Evolutionary conservation across 2,329 filamentous ascomycete genomes (phyloP), one percentile per base, ranked within the genome.

Genomic region (Botrytis elliptica): DNA sequence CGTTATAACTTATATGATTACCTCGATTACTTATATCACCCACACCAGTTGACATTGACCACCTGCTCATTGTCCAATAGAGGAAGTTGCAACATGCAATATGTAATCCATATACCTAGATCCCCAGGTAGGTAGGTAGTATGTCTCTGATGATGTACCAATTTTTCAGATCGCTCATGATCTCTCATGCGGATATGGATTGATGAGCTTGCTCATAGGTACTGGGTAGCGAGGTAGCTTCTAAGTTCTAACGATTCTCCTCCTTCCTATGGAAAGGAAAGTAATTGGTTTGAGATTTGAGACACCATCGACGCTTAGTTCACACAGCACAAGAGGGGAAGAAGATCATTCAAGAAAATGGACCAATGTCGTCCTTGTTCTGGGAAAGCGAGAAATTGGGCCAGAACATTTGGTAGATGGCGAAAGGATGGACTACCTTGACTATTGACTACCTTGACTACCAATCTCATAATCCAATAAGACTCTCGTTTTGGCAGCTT

Each of bases 1-100:
- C 12, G 25, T 36, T n/a, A 29, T 1, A n/a, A n/a, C 1, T 1
- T 29, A 18, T 33, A 20, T 12, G 46, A n/a, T 22, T 22, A 49
- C 44, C 20, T 29, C 3, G 44, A 25, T 42, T 5, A 25, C 20
- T 4, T 22, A 55, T 40, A 55, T 55, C 36, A 36, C 33, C 46
- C 46, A 67, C 33, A 40, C 46, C 65, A 55, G 8, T 40, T 38
- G 9, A 55, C 46, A 40, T 42, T 68, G 49, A 57, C 65, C 65
- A 68, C 25, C 65, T 68, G 65, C 65, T 42, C 22, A 46, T n/a
- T 20, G 33, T 52, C 33, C 64, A 52, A 67, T 52, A 52, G 44
- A 38, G 62, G 62, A 42, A 46, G 16, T 42, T 65, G 62, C 62
- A 65, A 46, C 2, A 65, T 33, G 29, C 16, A 40, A 16, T 16